phyloP scores from a whole-genome alignment of 1,284 basidiomycete species.

The Laetiporus sulphureus region DNA sequence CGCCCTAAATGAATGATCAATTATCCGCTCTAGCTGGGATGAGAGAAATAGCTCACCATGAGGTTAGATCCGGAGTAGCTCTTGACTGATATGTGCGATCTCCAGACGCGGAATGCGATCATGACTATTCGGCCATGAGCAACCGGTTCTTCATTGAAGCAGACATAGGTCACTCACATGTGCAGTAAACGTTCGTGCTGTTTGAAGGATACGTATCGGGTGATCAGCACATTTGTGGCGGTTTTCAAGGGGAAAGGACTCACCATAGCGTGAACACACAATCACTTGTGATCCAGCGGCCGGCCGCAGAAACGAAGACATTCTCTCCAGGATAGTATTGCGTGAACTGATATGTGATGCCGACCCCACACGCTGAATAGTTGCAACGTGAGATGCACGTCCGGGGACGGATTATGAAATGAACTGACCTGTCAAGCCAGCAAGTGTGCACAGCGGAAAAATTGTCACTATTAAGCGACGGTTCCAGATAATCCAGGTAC shows the following conservation, averaged over 20 bases:
- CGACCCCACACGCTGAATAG: slow-evolving; percentile 9
- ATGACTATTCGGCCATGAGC: too few species aligned
- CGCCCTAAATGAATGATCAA: background rate
- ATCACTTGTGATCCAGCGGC: slow-evolving; percentile 11
- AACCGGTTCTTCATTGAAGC: too few species aligned
- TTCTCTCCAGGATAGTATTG: slow-evolving; percentile 9
- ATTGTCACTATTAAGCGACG: slow-evolving; percentile 9
- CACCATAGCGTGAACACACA: slow-evolving; percentile 1
- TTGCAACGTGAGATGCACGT: too few species aligned
- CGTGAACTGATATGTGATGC: slow-evolving; percentile 11
- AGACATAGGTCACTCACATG: background rate
- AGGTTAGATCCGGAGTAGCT: background rate
- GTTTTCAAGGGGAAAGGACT: too few species aligned
- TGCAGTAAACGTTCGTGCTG: slow-evolving; percentile 3
- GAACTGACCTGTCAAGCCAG: slow-evolving; percentile 4
- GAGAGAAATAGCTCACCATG: slow-evolving; percentile 2
- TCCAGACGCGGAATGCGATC: slow-evolving; percentile 1
- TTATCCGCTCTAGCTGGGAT: too few species aligned
- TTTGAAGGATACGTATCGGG: too few species aligned
- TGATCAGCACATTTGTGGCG: too few species aligned
- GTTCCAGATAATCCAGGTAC: slow-evolving; percentile 15
- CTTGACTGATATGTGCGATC: background rate
- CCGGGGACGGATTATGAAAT: background rate
- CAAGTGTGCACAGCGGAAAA: slow-evolving; percentile 8
- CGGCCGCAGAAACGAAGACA: slow-evolving; percentile 9